Percentiles rank a stretch among this genome's conserved stretches.
These are phyloP conservation scores for Podaxis rugospora DNA, from an alignment of 768 basidiomycete species.

Conservation along the genomic window DNA sequence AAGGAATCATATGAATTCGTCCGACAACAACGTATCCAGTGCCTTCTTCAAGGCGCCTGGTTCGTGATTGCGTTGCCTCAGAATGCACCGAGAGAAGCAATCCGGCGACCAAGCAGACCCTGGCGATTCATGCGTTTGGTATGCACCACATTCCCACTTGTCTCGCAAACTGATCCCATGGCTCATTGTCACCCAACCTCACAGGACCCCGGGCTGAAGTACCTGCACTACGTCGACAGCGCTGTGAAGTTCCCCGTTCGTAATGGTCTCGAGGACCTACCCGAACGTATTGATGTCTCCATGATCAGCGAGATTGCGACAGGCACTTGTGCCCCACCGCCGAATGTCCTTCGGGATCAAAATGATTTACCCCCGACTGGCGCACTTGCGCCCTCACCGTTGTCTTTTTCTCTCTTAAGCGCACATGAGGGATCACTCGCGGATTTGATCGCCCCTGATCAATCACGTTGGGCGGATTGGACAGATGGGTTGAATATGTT, in stretches of 20 bases:
- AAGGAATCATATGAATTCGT: constrained; percentile 91
- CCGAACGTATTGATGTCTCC: constrained; percentile 80
- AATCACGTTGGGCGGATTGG: constrained; percentile 88
- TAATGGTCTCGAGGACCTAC: constrained; percentile 80
- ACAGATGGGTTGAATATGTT: constrained; percentile 91
- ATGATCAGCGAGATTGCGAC: constrained; percentile 77
- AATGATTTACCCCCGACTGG: constrained; percentile 52
- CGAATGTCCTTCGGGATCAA: constrained; percentile 58
- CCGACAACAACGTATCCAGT: constrained; percentile 82
- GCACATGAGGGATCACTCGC: constrained; percentile 69
- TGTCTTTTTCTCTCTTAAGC: constrained; percentile 75
- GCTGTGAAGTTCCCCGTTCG: constrained; percentile 75
- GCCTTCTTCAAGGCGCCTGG: constrained; percentile 87
- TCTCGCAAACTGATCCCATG: not conserved
- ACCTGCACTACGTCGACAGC: constrained; percentile 84
- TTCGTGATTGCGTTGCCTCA: constrained; percentile 76
- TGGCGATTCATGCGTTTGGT: constrained; percentile 91
- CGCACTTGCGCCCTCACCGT: constrained; percentile 53
- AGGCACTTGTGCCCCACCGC: constrained; percentile 66
- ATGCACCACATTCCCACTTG: constrained; percentile 15
- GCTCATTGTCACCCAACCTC: constrained; percentile 7
- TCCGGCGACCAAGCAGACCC: constrained; percentile 55
- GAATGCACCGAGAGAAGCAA: constrained; percentile 44
- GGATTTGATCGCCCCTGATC: constrained; percentile 75
- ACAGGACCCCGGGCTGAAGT: constrained; percentile 77